A percentile compares a stretch with the other conserved stretches of the same genome.
These are phyloP conservation scores for Spathaspora passalidarum DNA, from an alignment of 805 yeast species.

Conservation along the genomic window DNA sequence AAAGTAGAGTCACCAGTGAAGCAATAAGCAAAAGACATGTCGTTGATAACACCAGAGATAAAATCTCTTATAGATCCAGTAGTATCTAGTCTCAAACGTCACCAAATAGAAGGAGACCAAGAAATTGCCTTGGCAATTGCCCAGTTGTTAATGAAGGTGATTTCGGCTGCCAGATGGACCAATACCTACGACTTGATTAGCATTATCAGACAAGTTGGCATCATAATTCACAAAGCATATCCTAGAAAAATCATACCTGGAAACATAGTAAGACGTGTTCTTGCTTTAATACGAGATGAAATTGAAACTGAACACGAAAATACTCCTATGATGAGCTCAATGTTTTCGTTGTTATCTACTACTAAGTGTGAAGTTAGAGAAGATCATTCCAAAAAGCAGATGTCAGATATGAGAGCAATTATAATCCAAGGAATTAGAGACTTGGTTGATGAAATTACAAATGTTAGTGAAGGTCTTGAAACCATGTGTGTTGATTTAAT, in stretches of 20 bases:
- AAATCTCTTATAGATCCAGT: conserved; percentile 35
- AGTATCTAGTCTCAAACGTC: conserved; percentile 64
- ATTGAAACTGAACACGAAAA: conserved; percentile 47
- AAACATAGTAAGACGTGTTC: conserved; percentile 83
- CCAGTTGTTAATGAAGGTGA: conserved; percentile 80
- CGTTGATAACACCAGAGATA: conserved; percentile 27
- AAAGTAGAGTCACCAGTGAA: neutral
- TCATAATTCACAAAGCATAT: conserved; percentile 67
- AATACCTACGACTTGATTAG: conserved; percentile 63
- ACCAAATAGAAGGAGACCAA: conserved; percentile 79
- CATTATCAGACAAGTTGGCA: conserved; percentile 73
- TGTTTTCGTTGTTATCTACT: conserved; percentile 81
- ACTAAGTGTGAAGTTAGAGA: conserved; percentile 36
- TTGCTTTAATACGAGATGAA: conserved; percentile 86
- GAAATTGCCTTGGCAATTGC: conserved; percentile 84
- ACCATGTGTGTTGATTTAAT: conserved; percentile 88
- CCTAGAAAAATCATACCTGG: conserved; percentile 90
- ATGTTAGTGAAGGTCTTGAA: conserved; percentile 87
- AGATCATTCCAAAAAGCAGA: conserved; percentile 35
- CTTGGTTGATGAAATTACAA: conserved; percentile 84
- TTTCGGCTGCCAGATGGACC: conserved; percentile 87
- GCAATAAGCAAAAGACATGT: neutral
- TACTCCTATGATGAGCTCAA: conserved; percentile 66
- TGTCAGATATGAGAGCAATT: conserved; percentile 72
- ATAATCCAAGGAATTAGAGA: conserved; percentile 92